These are phyloP conservation scores for Zygosaccharomyces pseudobailii DNA, from an alignment of 1,139 yeast species.

Conservation along the genomic window DNA sequence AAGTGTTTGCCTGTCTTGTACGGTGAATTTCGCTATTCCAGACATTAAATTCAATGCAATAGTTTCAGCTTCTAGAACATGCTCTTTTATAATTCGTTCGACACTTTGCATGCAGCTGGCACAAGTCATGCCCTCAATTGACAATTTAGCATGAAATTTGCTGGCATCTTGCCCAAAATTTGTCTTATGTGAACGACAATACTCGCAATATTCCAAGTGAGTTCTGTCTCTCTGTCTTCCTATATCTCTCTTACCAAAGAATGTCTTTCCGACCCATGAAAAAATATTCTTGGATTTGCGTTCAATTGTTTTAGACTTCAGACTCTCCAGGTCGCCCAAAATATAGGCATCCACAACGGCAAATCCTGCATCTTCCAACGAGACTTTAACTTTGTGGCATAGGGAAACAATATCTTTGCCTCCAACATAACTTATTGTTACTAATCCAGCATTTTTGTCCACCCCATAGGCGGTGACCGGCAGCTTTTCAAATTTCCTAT, in stretches of 20 bases:
- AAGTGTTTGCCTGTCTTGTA: constrained; percentile 51
- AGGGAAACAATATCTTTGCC: neutral
- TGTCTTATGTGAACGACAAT: constrained; percentile 31
- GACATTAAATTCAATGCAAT: constrained; percentile 40
- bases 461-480: neutral
- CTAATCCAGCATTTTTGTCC: neutral
- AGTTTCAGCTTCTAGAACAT: constrained; percentile 29
- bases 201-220: constrained; percentile 38
- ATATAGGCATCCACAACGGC: constrained; percentile 14
- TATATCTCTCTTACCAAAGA: constrained; percentile 7
- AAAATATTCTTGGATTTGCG: neutral
- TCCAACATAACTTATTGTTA: neutral
- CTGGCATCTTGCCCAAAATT: constrained; percentile 11
- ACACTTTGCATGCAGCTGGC: constrained; percentile 52
- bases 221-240: constrained; percentile 19
- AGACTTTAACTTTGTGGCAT: constrained; percentile 8
- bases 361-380: constrained; percentile 17
- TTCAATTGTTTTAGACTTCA: neutral
- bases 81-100: constrained; percentile 39
- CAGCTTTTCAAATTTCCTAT: neutral
- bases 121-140: constrained; percentile 65
- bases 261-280: neutral
- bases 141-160: constrained; percentile 46
- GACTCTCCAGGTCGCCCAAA: constrained; percentile 10
- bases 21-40: constrained; percentile 43